These are phyloP conservation scores for Aquilaria malaccensis DNA, from an alignment of 345 rosid genomes.

Conservation along the genomic window DNA sequence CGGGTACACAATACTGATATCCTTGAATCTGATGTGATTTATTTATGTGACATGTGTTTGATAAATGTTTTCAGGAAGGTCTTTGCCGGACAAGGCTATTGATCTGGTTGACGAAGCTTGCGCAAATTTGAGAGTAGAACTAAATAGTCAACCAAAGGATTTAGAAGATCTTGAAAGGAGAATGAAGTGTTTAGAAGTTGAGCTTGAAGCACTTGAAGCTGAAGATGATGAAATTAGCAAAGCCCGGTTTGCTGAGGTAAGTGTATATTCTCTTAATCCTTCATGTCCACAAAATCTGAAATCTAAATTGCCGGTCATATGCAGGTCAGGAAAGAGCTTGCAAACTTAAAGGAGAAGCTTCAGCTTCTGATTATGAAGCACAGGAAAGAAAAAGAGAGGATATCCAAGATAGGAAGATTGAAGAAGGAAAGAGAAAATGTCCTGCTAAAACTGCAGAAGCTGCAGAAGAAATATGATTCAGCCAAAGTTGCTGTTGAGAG, in stretches of 20 bases:
- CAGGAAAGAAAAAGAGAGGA: constrained; percentile 71
- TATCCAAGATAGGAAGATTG: constrained; percentile 60
- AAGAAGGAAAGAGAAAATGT: constrained; percentile 78
- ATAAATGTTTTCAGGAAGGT: constrained; percentile 40
- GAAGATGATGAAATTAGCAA: constrained; percentile 85
- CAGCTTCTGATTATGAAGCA: constrained; percentile 73
- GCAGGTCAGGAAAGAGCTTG: constrained; percentile 73
- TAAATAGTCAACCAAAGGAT: constrained; percentile 92
- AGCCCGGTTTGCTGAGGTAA: constrained; percentile 68
- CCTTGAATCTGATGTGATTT: too few species aligned
- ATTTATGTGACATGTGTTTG: neutral
- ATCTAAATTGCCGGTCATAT: neutral
- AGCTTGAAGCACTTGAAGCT: constrained; percentile 68
- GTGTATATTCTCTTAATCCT: constrained; percentile 2
- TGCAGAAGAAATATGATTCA: constrained; percentile 68
- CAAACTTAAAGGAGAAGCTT: constrained; percentile 73
- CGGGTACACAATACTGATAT: neutral
- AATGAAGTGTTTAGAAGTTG: constrained; percentile 74
- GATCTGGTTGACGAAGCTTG: constrained; percentile 92
- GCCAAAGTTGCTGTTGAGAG: constrained; percentile 76
- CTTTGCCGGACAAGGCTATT: constrained; percentile 83
- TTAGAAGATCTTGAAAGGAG: constrained; percentile 76
- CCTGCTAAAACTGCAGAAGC: constrained; percentile 51
- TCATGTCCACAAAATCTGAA: too few species aligned
- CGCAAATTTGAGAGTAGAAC: constrained; percentile 78